Evolutionary conservation across 257 asterid species (phyloP).

Genomic region (Scutellaria barbata): DNA sequence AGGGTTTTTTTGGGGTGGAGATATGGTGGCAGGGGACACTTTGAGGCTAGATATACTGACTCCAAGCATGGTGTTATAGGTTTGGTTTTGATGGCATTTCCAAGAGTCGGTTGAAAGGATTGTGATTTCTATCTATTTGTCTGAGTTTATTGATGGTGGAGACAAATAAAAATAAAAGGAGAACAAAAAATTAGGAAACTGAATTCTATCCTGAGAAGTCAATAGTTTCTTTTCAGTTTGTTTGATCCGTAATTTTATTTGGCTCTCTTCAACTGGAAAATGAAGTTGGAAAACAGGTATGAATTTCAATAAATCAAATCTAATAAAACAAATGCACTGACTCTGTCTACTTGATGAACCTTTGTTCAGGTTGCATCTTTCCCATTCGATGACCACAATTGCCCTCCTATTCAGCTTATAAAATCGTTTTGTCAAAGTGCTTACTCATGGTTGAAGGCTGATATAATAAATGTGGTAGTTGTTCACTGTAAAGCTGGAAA

Average conservation of each 20-base stretch:
- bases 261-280: slow-evolving; percentile 4
- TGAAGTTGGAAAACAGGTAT: background rate
- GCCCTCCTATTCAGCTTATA: slow-evolving; percentile 93
- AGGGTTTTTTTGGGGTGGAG: slow-evolving; percentile 18
- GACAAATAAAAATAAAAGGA: background rate
- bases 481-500: slow-evolving; percentile 99
- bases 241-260: slow-evolving; percentile 11
- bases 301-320: slow-evolving; percentile 3
- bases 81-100: background rate
- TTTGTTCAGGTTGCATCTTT: slow-evolving; percentile 88
- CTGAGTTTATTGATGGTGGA: background rate
- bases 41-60: background rate
- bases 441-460: slow-evolving; percentile 95
- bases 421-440: slow-evolving; percentile 93
- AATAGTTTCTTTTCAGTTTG: slow-evolving; percentile 16
- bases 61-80: too few species aligned
- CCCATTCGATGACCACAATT: slow-evolving; percentile 98
- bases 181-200: background rate
- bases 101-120: background rate
- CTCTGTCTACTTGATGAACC: slow-evolving; percentile 24
- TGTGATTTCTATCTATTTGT: background rate
- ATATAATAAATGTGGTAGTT: slow-evolving; percentile 91
- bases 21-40: background rate
- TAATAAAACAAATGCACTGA: slow-evolving; percentile 20
- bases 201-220: background rate